phyloP scores from a whole-genome alignment of 108 stramenopile genomes.

The Nannochloropsis oceanica region DNA sequence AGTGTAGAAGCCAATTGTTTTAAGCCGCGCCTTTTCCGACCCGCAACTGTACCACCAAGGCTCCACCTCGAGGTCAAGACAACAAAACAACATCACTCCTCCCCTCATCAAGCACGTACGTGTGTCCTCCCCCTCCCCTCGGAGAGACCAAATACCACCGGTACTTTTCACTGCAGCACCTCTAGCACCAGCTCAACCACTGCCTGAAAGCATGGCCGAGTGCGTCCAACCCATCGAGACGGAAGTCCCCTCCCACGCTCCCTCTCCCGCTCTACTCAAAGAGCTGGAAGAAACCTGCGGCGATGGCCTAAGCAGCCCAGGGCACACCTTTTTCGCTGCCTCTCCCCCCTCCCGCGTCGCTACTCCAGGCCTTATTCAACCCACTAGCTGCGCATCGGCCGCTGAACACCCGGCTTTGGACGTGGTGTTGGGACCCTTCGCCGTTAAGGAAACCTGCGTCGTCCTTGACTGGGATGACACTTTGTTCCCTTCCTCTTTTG shows the following conservation, averaged over 20 bases:
- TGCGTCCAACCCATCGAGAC: background rate
- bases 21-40: too few relatives aligned
- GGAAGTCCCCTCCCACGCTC: background rate
- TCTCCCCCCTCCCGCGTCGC: background rate
- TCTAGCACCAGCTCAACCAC: too few relatives aligned
- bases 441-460: slow-evolving; percentile 31
- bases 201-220: background rate
- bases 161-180: too few relatives aligned
- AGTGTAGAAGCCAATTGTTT: too few relatives aligned
- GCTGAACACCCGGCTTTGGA: background rate
- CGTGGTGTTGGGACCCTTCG: background rate
- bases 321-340: background rate
- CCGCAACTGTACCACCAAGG: too few relatives aligned
- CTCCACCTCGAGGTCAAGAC: too few relatives aligned
- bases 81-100: too few relatives aligned
- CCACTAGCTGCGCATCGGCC: background rate
- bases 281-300: background rate
- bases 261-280: background rate
- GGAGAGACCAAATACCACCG: too few relatives aligned
- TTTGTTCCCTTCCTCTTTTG: slow-evolving; percentile 65
- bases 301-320: background rate
- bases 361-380: background rate
- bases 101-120: too few relatives aligned
- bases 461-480: slow-evolving; percentile 86
- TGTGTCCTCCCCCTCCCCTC: too few relatives aligned